Evolutionary conservation across 2,329 filamentous ascomycete genomes (phyloP), one percentile per base, ranked within the genome.

Genomic region (Exophiala spinifera): DNA sequence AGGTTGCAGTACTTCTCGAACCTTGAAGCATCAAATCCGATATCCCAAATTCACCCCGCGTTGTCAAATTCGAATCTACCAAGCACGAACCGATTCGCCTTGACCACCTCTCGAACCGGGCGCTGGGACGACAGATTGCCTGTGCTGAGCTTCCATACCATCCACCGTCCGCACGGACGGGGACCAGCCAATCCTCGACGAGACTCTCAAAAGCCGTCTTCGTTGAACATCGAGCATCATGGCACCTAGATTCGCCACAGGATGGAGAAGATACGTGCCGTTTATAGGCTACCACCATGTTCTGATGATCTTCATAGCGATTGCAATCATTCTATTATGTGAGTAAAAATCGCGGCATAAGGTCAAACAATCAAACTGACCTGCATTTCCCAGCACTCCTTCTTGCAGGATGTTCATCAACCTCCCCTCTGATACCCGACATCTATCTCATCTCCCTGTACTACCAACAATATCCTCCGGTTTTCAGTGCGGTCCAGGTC

Each of bases 381-480:
- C 13, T 56, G 44, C 25, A 36, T 17, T 51, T 53, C 39, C 17
- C 42, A 96, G 91, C 94, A 65, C 83, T 99, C 61, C 77, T 99
- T 66, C 79, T 99, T 63, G 92, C 94, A 67, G 94, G 94, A 66
- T 99, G 94, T 74, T 97, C 94, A 3, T 97, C 92, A 8, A 96
- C 92, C 37, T 96, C 92, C 48, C 94, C 92, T 1, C 78, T 95
- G 51, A 96, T 99, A 65, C 94, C 94, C 21, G 85, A 86, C 69
- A 97, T 99, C 73, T 99, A 96, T 80, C 84, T 99, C 64, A 89
- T 99, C 62, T 96, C 91, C n/a, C 83, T 99, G 66, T 97, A 95
- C 82, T 99, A 96, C 77, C 78, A 95, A 70, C 79, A 82, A 59
- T 96, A 96, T 75, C 84, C 85, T 17, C 89, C 94, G 2, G 78